Base-by-base conservation (phyloP, 306 rosid genomes). In the Vigna trinervia region DNA sequence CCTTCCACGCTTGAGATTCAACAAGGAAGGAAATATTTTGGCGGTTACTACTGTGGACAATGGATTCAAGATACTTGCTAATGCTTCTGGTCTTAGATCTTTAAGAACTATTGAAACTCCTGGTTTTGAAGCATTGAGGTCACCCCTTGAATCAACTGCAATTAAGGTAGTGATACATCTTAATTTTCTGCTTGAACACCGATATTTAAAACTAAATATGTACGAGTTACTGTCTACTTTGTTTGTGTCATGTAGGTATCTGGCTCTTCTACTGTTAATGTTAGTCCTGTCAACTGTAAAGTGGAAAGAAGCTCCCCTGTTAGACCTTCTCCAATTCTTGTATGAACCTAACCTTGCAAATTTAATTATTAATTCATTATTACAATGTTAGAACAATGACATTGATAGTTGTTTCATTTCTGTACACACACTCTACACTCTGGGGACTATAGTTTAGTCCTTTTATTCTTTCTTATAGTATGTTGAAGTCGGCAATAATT, bases 11-110 rank as follows among this genome's bases (percentile, higher is more conserved):
- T 76, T 91, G 86, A 93, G 89, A 78, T 93, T 93, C 88, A 93
- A 91, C 58, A 91, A 84, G 88, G 98, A 93, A 71, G 95, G 98
- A 63, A 91, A 87, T 87, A 88, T 93, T 85, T 92, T 93, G 8
- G 97, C 93, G 60, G 93, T 91, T 76, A 87, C 92, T 65, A 93
- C 96, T 11, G 77, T 47, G 38, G 92, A 93, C 53, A 88, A 88
- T 69, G 97, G 98, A 71, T 83, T 93, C 65, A 91, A 91, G 85
- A 85, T 93, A 47, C 95, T 93, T 53, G 92, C 90, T 50, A 91
- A 88, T 85, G 86, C 87, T 83, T 62, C 57, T 78, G 96, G 98
- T 72, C 82, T 83, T 62, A 87, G 90, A 80, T 84, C 86, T 51
- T 78, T 91, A 64, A 91, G 89, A 78, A 79, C 87, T 19, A 43